Evolutionary conservation across 495 filamentous ascomycete genomes (phyloP), one percentile per base, ranked within the genome.

Genomic region (Hypomontagnella monticulosa): DNA sequence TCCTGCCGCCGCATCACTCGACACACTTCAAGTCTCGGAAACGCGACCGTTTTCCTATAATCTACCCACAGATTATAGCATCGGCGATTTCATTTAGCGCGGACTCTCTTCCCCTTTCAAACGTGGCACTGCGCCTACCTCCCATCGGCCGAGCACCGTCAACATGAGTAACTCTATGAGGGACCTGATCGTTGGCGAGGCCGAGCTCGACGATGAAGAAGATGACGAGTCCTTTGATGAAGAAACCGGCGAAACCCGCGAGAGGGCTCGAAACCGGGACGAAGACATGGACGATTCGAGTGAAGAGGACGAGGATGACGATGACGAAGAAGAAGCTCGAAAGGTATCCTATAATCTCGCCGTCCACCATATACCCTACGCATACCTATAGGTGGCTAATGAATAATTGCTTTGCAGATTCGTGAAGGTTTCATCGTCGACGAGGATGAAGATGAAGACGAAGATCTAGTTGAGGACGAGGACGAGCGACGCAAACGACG

Each of bases 351-450:
- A 37, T 23, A 11, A 27, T 7, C 37, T 46, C 9, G 12, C 23
- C 16, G 16, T 54, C 11, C 16, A 27, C 7, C 2, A 4, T 16
- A 41, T 9, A 12, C 12, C 23, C 23, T 14, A 14, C 19, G 12
- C 4, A n/a, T 36, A 8, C 20, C 4, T 15, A 27, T 23, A 18
- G 12, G 51, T 36, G 43, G 37, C 49, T 64, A 38, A 71, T 16
- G 32, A 16, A 8, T 2, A 18, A 18, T 51, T 27, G n/a, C 16
- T 33, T 30, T 8, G 19, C 70, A 96, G 91, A 84, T 97, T 36
- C 89, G 91, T 20, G 92, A 96, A 80, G 96, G 93, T 4, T 99
- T 98, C 79, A 97, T 99, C 55, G 92, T 96, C 66, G 93, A 97
- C 67, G 93, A 96, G 63, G 91, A 96, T 63, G 92, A 96, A 67